phyloP scores from a whole-genome alignment of 768 basidiomycete species.

The Trichaptum fuscoviolaceum region DNA sequence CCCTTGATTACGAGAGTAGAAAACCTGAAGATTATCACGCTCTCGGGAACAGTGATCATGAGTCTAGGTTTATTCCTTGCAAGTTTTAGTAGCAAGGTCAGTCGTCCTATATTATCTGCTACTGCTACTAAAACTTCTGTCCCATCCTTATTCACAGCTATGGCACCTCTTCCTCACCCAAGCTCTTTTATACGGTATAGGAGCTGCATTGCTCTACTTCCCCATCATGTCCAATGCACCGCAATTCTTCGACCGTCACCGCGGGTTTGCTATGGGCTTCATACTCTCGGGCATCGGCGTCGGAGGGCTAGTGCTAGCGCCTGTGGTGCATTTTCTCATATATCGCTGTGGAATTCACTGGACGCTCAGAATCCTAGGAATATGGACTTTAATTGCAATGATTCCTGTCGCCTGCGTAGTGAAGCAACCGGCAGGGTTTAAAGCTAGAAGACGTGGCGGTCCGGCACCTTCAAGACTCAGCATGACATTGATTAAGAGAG shows the following conservation, averaged over 20 bases:
- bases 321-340: slow-evolving; percentile 32
- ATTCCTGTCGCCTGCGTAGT: slow-evolving; percentile 33
- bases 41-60: slow-evolving; percentile 34
- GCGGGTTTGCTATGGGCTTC: slow-evolving; percentile 40
- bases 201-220: slow-evolving; percentile 39
- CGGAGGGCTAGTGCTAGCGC: slow-evolving; percentile 39
- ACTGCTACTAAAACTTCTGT: neutral
- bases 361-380: slow-evolving; percentile 34
- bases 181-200: slow-evolving; percentile 37
- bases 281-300: slow-evolving; percentile 36
- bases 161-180: slow-evolving; percentile 42
- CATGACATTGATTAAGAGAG: slow-evolving; percentile 32
- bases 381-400: slow-evolving; percentile 35
- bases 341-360: slow-evolving; percentile 29
- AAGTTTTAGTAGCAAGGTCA: slow-evolving; percentile 28
- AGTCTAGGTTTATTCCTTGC: slow-evolving; percentile 36
- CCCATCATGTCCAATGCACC: slow-evolving; percentile 39
- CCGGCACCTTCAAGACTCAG: slow-evolving; percentile 24
- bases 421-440: slow-evolving; percentile 17
- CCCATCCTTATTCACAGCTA: slow-evolving; percentile 23
- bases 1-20: slow-evolving; percentile 30
- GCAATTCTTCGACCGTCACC: slow-evolving; percentile 37
- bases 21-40: slow-evolving; percentile 30
- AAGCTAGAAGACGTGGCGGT: slow-evolving; percentile 9
- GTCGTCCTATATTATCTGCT: no score